Evolutionary conservation across 164 flowering plant genomes (phyloP).

Genomic region (Vitis cinerea): DNA sequence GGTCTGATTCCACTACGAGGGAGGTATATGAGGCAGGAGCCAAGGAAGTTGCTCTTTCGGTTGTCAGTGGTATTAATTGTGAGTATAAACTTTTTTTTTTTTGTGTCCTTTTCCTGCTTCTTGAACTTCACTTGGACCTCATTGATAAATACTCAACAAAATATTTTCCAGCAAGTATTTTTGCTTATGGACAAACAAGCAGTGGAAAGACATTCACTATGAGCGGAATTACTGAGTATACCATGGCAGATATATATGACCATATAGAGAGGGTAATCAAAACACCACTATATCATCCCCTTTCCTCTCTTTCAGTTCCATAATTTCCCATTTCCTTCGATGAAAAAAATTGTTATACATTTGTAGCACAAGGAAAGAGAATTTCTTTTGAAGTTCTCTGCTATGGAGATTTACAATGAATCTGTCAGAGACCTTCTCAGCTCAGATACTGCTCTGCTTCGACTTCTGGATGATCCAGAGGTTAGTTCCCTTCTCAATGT

Average conservation of each 20-base stretch:
- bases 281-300: neutral
- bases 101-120: neutral
- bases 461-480: constrained; percentile 98
- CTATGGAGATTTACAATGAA: constrained; percentile 96
- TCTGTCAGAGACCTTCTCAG: constrained; percentile 83
- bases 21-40: constrained; percentile 86
- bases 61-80: constrained; percentile 89
- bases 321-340: neutral
- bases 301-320: neutral
- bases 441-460: constrained; percentile 64
- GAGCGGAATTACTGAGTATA: constrained; percentile 76
- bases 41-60: constrained; percentile 85
- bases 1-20: constrained; percentile 57
- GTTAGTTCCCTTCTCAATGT: constrained; percentile 36
- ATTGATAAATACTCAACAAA: neutral
- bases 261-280: constrained; percentile 61
- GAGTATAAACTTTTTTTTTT: constrained; percentile 22
- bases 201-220: constrained; percentile 97
- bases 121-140: neutral
- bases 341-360: constrained; percentile 3
- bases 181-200: constrained; percentile 99
- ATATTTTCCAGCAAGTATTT: constrained; percentile 67
- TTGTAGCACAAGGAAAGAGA: constrained; percentile 78
- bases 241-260: constrained; percentile 74
- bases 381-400: constrained; percentile 80